Base-by-base conservation (phyloP, 805 yeast species). In the Candida chauliodis region DNA sequence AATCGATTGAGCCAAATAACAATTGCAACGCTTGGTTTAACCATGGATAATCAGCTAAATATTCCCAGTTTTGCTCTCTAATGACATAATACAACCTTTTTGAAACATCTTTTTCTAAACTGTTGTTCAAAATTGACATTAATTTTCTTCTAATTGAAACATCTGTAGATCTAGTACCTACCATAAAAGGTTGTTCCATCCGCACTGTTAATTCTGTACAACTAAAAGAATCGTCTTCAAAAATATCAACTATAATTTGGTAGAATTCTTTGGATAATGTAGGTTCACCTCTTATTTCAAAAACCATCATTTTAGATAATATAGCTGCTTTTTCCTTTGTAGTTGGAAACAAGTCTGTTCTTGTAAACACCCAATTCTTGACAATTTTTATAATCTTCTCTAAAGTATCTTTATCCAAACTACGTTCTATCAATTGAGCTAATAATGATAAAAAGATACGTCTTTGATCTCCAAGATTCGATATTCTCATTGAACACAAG, bases 61-160 rank as follows among this genome's bases (percentile, higher is more conserved):
- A 84, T 55, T 93, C 99, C 99, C 99, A 93, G 52, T 88, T 91
- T 57, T 93, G 99, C 51, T 93, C 98, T 26, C 91, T 69, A n/a
- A 95, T 75, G 7, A 91, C 82, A 50, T 95, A 95, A 46, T 82
- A 79, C 24, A 93, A 66, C 41, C 99, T 72, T 56, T 86, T 88
- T 48, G 77, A 76, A 17, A 89, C 72, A 47, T 85, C 89, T 36
- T 69, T 74, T 44, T 90, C 96, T 44, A 93, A 65, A 47, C 95
- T 84, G 30, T 75, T 75, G 56, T 82, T 81, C 52, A 93, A 63
- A 40, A 93, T 85, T 0, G 74, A 57, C 93, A 93, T 84, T 45
- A 95, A 73, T 47, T 79, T 81, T 41, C 78, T 73, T 35, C 99
- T 76, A 20, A 87, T 81, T 2, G 71, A 67, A 3, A 81, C 83